phyloP scores from a whole-genome alignment of 306 rosid species.

The Pachyrhizus erosus region DNA sequence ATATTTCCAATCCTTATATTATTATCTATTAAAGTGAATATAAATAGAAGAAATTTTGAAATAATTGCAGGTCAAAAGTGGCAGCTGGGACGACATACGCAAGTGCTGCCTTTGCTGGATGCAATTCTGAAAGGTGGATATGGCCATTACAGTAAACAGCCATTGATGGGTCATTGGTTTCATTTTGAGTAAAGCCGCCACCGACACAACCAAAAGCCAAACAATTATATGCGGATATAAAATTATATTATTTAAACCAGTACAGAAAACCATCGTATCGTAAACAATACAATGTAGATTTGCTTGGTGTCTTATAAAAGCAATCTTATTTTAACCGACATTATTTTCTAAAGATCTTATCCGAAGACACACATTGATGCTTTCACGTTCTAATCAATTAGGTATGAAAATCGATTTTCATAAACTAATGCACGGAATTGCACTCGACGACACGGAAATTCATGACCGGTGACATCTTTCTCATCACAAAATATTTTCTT shows the following conservation, averaged over 20 bases:
- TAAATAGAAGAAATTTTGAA: not conserved
- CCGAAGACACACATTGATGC: not conserved
- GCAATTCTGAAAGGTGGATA: not conserved
- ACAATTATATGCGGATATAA: too few relatives aligned
- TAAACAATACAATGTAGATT: not conserved
- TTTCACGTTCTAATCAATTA: not conserved
- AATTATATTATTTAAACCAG: not conserved
- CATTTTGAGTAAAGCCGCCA: not conserved
- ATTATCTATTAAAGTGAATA: not conserved
- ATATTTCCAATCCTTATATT: not conserved
- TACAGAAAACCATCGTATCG: not conserved
- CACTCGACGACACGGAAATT: not conserved
- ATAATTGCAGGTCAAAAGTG: not conserved
- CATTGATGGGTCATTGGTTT: not conserved
- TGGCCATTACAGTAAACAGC: not conserved
- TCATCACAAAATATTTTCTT: not conserved
- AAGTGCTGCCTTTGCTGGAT: not conserved
- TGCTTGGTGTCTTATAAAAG: not conserved
- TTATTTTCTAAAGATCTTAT: conserved; percentile 5
- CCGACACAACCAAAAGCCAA: not conserved
- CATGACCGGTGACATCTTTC: not conserved
- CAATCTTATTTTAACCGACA: not conserved
- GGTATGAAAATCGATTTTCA: not conserved
- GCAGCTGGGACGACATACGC: not conserved
- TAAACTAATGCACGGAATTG: not conserved